Base-by-base conservation (phyloP, 2,329 filamentous ascomycete genomes). In the Penicillium sp. region DNA sequence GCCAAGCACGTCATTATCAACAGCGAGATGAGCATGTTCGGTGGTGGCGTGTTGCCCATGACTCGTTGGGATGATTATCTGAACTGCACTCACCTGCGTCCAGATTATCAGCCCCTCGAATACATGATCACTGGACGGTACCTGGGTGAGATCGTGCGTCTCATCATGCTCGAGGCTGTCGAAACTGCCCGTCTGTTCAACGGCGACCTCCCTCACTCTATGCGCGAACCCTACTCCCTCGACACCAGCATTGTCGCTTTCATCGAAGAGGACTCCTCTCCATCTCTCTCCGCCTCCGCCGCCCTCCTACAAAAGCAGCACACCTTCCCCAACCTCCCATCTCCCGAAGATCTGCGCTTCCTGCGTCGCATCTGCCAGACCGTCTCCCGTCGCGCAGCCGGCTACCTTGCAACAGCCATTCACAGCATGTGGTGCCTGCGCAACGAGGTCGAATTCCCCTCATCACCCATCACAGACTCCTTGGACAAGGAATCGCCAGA, bases 1-100 rank as follows among this genome's bases (percentile, higher is more conserved):
- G 83, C 84, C n/a, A 77, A 80, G 29, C 79, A 84, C 55, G 85
- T 87, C 31, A 81, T 87, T 49, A 79, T 86, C 63, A 88, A 88
- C 67, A 87, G 82, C 7, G 85, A 88, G 66, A 75, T 86, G 62
- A 86, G 84, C 74, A 86, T 87, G 84, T 86, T 86, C 59, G 85
- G 83, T 54, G 73, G 73, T 31, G 75, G 79, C 21, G 77, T 86
- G 27, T 75, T 86, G 36, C 82, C 83, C 1, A 79, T 77, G 60
- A 86, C 84, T 5, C 75, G 80, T 13, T 87, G 84, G 84, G 85
- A 88, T 59, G 82, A 86, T 7, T 64, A 78, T 29, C 74, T 88
- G 46, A 87, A 87, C 67, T 69, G 73, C 27, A 77, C 76, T 5
- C 85, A 87, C 62, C 64, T 79, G 14, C 74, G 79, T 9, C 85